These are phyloP conservation scores for Tripterygium wilfordii DNA, from an alignment of 177 flowering plant species.

Conservation along the genomic window DNA sequence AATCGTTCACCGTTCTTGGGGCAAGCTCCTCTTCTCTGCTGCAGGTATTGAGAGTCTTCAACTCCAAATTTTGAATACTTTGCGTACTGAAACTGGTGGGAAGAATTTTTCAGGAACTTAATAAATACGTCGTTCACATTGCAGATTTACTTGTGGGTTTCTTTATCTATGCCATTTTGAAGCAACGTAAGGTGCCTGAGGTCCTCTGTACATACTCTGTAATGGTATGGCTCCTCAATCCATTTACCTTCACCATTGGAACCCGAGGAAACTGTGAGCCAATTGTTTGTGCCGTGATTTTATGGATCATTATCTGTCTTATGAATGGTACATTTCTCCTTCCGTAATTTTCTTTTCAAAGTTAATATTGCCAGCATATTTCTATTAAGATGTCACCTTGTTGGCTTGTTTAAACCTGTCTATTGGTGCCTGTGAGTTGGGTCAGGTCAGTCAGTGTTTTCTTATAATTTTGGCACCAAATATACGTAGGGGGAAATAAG, in stretches of 20 bases:
- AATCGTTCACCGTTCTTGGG: constrained; percentile 68
- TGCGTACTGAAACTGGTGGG: constrained; percentile 3
- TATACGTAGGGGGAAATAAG: no score
- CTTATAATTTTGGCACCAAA: no score
- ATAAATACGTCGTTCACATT: no score
- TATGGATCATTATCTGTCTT: constrained; percentile 73
- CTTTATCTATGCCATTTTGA: constrained; percentile 54
- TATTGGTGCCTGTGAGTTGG: background rate
- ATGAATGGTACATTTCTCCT: constrained; percentile 56
- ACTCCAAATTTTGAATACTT: background rate
- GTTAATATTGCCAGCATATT: background rate
- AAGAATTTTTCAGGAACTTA: no score
- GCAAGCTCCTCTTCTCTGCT: constrained; percentile 79
- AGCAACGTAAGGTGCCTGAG: constrained; percentile 66
- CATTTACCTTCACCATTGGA: constrained; percentile 93
- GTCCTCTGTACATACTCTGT: constrained; percentile 43
- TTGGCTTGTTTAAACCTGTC: background rate
- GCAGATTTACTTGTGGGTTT: constrained; percentile 76
- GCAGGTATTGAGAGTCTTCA: constrained; percentile 36
- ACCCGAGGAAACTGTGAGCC: constrained; percentile 97
- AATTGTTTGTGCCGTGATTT: constrained; percentile 66
- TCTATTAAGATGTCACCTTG: background rate
- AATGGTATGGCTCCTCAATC: constrained; percentile 79
- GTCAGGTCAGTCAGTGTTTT: background rate
- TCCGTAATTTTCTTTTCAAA: background rate